phyloP scores from a whole-genome alignment of 768 basidiomycete species.

The Rhizopogon vulgaris region DNA sequence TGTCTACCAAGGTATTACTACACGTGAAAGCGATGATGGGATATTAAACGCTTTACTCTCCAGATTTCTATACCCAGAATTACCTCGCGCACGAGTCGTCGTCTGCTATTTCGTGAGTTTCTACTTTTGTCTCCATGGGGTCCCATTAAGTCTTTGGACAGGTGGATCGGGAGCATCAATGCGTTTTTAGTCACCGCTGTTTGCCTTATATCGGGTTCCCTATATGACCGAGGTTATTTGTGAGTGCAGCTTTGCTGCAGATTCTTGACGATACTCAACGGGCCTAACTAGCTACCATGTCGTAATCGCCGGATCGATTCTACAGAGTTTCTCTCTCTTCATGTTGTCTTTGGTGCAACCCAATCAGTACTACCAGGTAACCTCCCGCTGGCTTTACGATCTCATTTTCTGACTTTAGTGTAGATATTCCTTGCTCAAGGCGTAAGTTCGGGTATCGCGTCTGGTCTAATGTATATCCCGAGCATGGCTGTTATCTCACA shows the following conservation, averaged over 20 bases:
- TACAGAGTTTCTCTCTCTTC: conserved; percentile 16
- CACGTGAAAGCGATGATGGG: background rate
- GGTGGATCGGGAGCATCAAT: conserved; percentile 29
- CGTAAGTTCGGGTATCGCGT: conserved; percentile 40
- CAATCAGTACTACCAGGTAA: conserved; percentile 21
- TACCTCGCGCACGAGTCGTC: conserved; percentile 22
- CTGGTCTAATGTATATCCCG: conserved; percentile 45
- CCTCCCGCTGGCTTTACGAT: conserved; percentile 4
- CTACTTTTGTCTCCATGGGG: conserved; percentile 27
- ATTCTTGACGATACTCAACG: conserved; percentile 16
- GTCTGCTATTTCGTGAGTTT: conserved; percentile 24
- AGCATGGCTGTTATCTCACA: conserved; percentile 40
- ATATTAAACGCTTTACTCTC: background rate
- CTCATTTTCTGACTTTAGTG: background rate
- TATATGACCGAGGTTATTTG: conserved; percentile 29
- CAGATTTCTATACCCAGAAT: conserved; percentile 25
- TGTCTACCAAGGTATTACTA: conserved; percentile 23
- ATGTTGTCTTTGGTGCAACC: conserved; percentile 21
- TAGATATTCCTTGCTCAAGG: conserved; percentile 40
- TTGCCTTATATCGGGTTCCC: conserved; percentile 21
- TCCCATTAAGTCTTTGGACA: conserved; percentile 1
- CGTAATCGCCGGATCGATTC: conserved; percentile 11
- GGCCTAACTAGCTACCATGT: conserved; percentile 27
- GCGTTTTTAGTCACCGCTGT: conserved; percentile 24
- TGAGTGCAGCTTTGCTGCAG: background rate